Evolutionary conservation across 2,329 filamentous ascomycete species (phyloP).

Genomic region (Fusarium sp.): DNA sequence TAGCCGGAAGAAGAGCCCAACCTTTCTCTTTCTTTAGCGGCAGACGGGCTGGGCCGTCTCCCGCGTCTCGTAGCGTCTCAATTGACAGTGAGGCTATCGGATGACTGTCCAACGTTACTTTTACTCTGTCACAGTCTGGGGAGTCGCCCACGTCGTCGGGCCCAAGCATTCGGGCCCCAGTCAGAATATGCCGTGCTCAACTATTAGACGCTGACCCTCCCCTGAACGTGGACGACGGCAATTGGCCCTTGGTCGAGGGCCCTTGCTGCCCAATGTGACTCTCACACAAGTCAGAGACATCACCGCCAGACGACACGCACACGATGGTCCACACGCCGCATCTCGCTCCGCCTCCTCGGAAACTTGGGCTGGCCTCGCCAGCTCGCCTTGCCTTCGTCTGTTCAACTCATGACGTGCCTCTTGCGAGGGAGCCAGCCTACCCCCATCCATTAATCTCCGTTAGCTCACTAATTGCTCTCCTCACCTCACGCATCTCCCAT

Average conservation of each 20-base stretch:
- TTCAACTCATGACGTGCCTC: conserved; percentile 5
- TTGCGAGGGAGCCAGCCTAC: conserved; percentile 37
- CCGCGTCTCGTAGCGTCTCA: conserved; percentile 18
- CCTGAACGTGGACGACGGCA: conserved; percentile 38
- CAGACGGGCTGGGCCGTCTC: conserved; percentile 30
- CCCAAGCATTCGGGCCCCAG: conserved; percentile 20
- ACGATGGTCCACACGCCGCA: neutral
- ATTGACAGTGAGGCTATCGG: conserved; percentile 23
- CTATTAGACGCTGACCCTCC: conserved; percentile 8
- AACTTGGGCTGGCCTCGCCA: neutral
- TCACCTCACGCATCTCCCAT: conserved; percentile 2
- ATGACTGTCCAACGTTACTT: neutral
- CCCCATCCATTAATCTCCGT: conserved; percentile 35
- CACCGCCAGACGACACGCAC: conserved; percentile 9
- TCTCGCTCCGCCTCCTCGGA: conserved; percentile 15
- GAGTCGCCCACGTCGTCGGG: conserved; percentile 8
- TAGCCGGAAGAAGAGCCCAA: conserved; percentile 10
- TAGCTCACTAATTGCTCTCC: conserved; percentile 31
- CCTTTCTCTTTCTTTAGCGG: neutral
- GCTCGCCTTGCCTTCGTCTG: neutral
- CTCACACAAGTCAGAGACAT: conserved; percentile 5
- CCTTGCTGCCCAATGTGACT: conserved; percentile 45
- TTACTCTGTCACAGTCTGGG: neutral
- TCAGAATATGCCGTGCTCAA: neutral
- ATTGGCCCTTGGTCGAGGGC: conserved; percentile 38